phyloP scores from a whole-genome alignment of 345 rosid species.

The Odontarrhena argentea region DNA sequence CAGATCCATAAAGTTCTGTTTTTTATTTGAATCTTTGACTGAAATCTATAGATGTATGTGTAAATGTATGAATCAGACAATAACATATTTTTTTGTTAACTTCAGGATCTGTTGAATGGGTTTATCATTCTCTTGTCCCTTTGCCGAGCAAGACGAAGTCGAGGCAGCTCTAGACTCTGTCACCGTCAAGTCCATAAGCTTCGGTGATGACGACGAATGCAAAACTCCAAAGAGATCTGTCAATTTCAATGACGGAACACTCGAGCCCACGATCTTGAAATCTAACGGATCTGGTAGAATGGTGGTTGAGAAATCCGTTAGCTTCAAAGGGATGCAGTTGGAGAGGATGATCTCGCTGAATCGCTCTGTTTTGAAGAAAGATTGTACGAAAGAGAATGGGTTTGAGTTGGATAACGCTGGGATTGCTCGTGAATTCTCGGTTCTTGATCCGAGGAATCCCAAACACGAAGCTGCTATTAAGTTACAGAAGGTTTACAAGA shows the following conservation, averaged over 20 bases:
- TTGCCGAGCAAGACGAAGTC: constrained; percentile 56
- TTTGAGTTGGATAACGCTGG: constrained; percentile 24
- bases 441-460: constrained; percentile 58
- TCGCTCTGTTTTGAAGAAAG: constrained; percentile 29
- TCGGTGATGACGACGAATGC: constrained; percentile 59
- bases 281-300: constrained; percentile 77
- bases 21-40: constrained; percentile 4
- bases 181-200: constrained; percentile 71
- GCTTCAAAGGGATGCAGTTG: constrained; percentile 63
- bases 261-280: constrained; percentile 63
- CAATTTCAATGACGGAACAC: constrained; percentile 55
- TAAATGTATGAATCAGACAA: constrained; percentile 16
- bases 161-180: constrained; percentile 70
- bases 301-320: constrained; percentile 73
- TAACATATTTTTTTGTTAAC: constrained; percentile 39
- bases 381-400: constrained; percentile 26
- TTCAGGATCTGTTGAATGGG: constrained; percentile 62
- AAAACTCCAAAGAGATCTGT: constrained; percentile 68
- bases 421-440: constrained; percentile 35
- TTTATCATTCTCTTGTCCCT: constrained; percentile 58
- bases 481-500: constrained; percentile 89
- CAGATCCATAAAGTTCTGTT: constrained; percentile 41
- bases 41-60: constrained; percentile 19
- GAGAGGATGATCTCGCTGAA: constrained; percentile 56
- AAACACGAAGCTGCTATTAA: constrained; percentile 81